Evolutionary conservation across 805 yeast genomes (phyloP).

Genomic region (Metschnikowia shivogae): DNA sequence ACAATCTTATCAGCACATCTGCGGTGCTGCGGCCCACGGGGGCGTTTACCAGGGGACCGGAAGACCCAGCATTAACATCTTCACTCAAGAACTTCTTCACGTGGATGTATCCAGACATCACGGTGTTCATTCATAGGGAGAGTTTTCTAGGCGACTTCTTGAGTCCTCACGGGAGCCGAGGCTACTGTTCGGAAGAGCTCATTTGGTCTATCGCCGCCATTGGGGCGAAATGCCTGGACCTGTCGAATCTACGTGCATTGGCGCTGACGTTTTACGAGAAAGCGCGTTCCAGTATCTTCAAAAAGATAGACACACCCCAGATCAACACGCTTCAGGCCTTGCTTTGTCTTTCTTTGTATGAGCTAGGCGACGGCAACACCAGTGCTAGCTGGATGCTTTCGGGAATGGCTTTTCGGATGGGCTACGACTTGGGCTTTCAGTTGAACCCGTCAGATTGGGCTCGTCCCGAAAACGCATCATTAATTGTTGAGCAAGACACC

Average conservation of each 20-base stretch:
- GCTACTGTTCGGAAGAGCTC: conserved; percentile 18
- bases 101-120: conserved; percentile 19
- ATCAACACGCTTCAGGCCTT: conserved; percentile 17
- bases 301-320: conserved; percentile 14
- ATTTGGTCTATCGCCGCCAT: conserved; percentile 19
- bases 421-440: conserved; percentile 19
- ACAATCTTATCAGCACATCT: conserved; percentile 13
- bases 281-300: conserved; percentile 13
- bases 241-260: conserved; percentile 6
- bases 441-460: conserved; percentile 18
- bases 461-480: neutral
- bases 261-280: conserved; percentile 15
- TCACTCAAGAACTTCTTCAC: conserved; percentile 15
- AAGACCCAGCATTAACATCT: conserved; percentile 9
- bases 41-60: conserved; percentile 5
- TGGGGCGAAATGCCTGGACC: conserved; percentile 17
- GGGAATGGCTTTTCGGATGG: conserved; percentile 21
- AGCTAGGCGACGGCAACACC: conserved; percentile 19
- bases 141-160: conserved; percentile 18
- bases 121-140: conserved; percentile 19
- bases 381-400: conserved; percentile 20
- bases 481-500: conserved; percentile 11
- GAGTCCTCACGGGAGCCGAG: conserved; percentile 7
- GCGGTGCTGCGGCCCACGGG: conserved; percentile 6
- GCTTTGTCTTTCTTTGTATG: conserved; percentile 17